These are phyloP conservation scores for Leccinellum albellum DNA, from an alignment of 768 basidiomycete species.

Conservation along the genomic window DNA sequence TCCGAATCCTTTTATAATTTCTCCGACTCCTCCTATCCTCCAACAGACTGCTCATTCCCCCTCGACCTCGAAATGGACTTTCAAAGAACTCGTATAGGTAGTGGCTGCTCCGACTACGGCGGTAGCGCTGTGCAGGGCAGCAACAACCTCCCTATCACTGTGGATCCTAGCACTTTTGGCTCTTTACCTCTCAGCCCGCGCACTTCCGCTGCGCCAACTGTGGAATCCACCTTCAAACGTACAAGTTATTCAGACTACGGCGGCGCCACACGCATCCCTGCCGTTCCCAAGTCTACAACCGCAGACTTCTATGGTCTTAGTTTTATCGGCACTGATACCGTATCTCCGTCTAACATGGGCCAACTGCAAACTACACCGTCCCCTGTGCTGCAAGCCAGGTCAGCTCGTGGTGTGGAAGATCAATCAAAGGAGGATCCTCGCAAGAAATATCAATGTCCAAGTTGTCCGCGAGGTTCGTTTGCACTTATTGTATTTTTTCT, in stretches of 20 bases:
- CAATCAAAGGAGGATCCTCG: slow-evolving; percentile 57
- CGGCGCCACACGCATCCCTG: slow-evolving; percentile 45
- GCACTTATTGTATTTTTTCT: neutral
- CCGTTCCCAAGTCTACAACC: slow-evolving; percentile 47
- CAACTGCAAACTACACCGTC: slow-evolving; percentile 47
- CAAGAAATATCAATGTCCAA: slow-evolving; percentile 74
- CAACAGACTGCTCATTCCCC: slow-evolving; percentile 53
- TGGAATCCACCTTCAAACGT: slow-evolving; percentile 35
- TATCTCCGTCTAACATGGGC: slow-evolving; percentile 55
- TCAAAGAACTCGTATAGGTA: slow-evolving; percentile 50
- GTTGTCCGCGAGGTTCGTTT: slow-evolving; percentile 65
- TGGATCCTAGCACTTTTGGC: slow-evolving; percentile 59
- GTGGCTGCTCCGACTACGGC: slow-evolving; percentile 50
- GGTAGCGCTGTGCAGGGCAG: slow-evolving; percentile 35
- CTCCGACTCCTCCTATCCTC: slow-evolving; percentile 48
- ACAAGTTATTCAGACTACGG: slow-evolving; percentile 69
- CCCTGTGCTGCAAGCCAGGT: slow-evolving; percentile 33
- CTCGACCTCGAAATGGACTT: slow-evolving; percentile 76
- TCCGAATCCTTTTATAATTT: slow-evolving; percentile 72
- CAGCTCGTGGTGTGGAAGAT: slow-evolving; percentile 41
- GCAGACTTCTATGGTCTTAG: slow-evolving; percentile 44
- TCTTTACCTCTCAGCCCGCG: slow-evolving; percentile 55
- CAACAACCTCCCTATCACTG: slow-evolving; percentile 38
- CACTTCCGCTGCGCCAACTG: slow-evolving; percentile 37
- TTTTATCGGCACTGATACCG: slow-evolving; percentile 34